These are phyloP conservation scores for Rhizophora apiculata DNA, from an alignment of 345 rosid genomes.

Conservation along the genomic window DNA sequence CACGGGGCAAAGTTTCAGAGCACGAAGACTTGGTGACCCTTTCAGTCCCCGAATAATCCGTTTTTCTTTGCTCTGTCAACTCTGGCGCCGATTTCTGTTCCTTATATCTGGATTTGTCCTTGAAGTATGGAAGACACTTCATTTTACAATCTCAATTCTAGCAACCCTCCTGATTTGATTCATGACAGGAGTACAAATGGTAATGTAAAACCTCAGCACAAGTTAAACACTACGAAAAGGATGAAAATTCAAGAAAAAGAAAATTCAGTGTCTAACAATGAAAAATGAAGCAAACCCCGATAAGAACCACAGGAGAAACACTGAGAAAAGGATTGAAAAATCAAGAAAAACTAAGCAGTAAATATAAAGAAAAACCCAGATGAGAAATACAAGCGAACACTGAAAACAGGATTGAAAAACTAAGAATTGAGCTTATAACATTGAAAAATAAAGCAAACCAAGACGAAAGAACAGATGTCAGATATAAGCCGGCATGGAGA, in stretches of 20 bases:
- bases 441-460: not conserved
- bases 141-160: conserved; percentile 16
- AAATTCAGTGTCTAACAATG: too few species aligned
- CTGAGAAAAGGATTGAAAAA: too few species aligned
- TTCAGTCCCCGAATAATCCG: conserved; percentile 22
- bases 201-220: too few species aligned
- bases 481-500: not conserved
- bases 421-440: too few species aligned
- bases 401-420: too few species aligned
- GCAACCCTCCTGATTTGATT: not conserved
- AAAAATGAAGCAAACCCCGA: too few species aligned
- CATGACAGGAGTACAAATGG: too few species aligned
- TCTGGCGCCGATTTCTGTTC: conserved; percentile 52
- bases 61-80: conserved; percentile 24
- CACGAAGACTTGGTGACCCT: conserved; percentile 42
- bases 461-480: not conserved
- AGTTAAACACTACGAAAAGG: too few species aligned
- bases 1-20: conserved; percentile 50
- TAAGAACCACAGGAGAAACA: too few species aligned
- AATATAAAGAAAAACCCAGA: not conserved
- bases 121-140: conserved; percentile 57
- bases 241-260: too few species aligned
- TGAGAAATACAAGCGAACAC: too few species aligned
- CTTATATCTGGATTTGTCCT: conserved; percentile 39
- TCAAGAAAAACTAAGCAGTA: too few species aligned